Base-by-base conservation (phyloP, 805 yeast genomes). In the Nakazawaea peltata region DNA sequence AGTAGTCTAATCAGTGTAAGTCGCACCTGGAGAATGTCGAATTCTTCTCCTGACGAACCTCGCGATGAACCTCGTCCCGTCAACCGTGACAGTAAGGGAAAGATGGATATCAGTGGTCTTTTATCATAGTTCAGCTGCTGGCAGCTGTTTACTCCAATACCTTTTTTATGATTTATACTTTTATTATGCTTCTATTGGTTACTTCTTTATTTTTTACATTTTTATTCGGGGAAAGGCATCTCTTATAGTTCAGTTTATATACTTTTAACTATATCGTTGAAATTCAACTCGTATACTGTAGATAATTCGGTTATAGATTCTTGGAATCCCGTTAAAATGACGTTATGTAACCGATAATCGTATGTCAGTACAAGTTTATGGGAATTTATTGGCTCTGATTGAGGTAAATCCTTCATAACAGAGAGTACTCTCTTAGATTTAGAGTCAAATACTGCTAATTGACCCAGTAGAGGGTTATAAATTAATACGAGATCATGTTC, bases 31-130 rank as follows among this genome's bases (percentile, higher is more conserved):
- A 24, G 33, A 27, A 13, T 8, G 23, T 13, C 28, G 15, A 6
- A 12, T 8, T 9, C 28, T 25, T 8, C 29, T 27, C 12, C 12
- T 9, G 15, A 12, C 7, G 23, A 8, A 7, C 23, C 10, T 10
- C 23, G 10, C 10, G 7, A 7, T 10, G 22, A 17, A 4, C 14
- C 21, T 21, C 22, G 12, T 12, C 5, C 21, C 31, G 8, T 4
- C 16, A 16, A 11, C 21, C 5, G 13, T 23, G 27, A 24, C 4
- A 14, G 19, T 12, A 31, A 22, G 17, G 22, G 28, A 24, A 36
- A 36, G 33, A 37, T 37, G 40, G 32, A 36, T 24, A 36, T 36
- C 16, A 36, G 22, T 23, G 40, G 39, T 5, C 31, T 36, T 13
- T 36, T 36, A 18, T 26, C 28, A 12, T 35, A 27, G 14, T 25